Percentiles rank a stretch among this genome's conserved stretches.
Evolutionary conservation across 768 basidiomycete species (phyloP).

Genomic region (Chiua virens): DNA sequence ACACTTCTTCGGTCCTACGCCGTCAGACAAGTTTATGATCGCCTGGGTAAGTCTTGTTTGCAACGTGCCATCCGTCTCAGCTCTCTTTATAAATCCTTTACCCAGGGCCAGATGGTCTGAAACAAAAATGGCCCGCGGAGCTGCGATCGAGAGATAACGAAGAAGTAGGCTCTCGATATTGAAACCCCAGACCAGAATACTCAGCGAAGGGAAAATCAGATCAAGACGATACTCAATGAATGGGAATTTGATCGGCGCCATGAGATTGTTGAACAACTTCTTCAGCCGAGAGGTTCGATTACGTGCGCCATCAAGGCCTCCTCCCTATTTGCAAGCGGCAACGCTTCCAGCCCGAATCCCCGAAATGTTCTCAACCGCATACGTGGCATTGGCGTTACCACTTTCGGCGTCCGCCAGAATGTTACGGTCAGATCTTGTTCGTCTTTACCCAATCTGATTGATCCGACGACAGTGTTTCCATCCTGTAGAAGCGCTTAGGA

Average conservation of each 20-base stretch:
- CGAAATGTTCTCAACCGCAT: constrained; percentile 34
- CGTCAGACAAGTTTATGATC: constrained; percentile 70
- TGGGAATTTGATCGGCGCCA: constrained; percentile 39
- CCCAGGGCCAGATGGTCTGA: constrained; percentile 39
- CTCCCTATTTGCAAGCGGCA: constrained; percentile 42
- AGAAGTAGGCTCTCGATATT: constrained; percentile 41
- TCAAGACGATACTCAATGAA: constrained; percentile 43
- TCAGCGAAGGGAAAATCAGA: constrained; percentile 39
- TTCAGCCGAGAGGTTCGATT: constrained; percentile 47
- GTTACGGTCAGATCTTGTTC: constrained; percentile 39
- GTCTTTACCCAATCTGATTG: constrained; percentile 15
- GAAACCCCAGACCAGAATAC: constrained; percentile 14
- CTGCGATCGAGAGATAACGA: constrained; percentile 44
- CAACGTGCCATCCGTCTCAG: constrained; percentile 2
- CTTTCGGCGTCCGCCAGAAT: constrained; percentile 42
- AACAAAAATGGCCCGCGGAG: constrained; percentile 44
- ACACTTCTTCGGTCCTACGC: constrained; percentile 8
- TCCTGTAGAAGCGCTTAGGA: constrained; percentile 46
- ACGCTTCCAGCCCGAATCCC: constrained; percentile 27
- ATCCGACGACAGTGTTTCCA: constrained; percentile 21
- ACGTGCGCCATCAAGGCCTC: constrained; percentile 49
- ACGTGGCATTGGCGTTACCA: constrained; percentile 35
- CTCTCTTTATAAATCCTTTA: constrained; percentile 10
- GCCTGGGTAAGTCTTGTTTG: constrained; percentile 48
- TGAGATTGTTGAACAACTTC: constrained; percentile 37